Base-by-base conservation (phyloP, 176 grass and related monocot species). In the Juncus inflexus region DNA sequence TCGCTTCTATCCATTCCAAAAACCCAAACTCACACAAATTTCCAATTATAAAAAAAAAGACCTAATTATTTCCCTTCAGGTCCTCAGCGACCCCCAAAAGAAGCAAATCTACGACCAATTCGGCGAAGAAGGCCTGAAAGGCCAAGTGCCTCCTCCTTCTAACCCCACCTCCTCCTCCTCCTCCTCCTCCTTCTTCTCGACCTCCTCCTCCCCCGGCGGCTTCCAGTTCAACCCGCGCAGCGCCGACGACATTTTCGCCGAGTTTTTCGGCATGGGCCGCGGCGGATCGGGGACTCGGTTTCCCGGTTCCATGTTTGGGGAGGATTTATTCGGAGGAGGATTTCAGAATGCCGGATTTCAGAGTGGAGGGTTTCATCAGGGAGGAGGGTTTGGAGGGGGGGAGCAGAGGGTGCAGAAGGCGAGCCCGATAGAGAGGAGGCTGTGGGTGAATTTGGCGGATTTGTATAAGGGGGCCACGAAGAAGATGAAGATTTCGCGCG, bases 401-500 rank as follows among this genome's bases (percentile, higher is more conserved):
- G n/a, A 35, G 16, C 50, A 78, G 13, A 76, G 69, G 35, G 15
- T 79, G 40, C 82, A 81, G 40, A 97, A 97, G 53, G 39, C 63
- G 1, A 50, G 74, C 11, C 64, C 92, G 13, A 84, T 97, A 63
- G 92, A 97, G 69, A 89, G 89, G 11, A 55, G 37, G 15, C 70
- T 91, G 64, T 75, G 82, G 38, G 84, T 86, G 57, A 86, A 60
- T 58, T 87, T 97, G 42, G 63, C 73, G n/a, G 88, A 97, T 77
- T 65, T 97, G 50, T 89, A 97, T 64, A 97, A 89, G 62, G 92
- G 92, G 45, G 74, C 77, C 42, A 83, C 85, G 5, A 91, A 91
- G 79, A 97, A 91, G 75, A 97, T 97, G 92, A 97, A 97, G 75
- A 97, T 97, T 53, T 97, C 87, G 61, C 83, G 92, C 66, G 77